Conservation (phyloP, 306 rosid genomes). For the Rosa multiflora region DNA sequence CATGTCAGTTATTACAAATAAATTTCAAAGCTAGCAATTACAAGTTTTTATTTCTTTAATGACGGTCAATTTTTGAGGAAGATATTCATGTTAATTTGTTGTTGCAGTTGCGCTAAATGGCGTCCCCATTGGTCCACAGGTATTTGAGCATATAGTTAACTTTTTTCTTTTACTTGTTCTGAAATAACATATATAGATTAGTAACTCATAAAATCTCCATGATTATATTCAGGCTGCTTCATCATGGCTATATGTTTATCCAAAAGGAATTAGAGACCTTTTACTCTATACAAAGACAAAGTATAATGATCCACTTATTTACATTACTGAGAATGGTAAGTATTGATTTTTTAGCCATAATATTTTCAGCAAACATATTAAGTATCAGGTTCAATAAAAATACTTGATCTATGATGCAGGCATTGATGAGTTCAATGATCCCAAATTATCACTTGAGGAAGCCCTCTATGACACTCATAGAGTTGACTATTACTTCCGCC, state of each 20-base stretch:
- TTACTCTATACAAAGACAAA: conserved; percentile 41
- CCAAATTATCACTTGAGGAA: conserved; percentile 33
- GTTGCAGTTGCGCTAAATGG: conserved; percentile 37
- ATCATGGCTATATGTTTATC: conserved; percentile 46
- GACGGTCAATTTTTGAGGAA: background rate
- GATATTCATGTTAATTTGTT: background rate
- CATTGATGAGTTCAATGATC: conserved; percentile 51
- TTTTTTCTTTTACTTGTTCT: background rate
- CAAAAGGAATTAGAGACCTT: conserved; percentile 47
- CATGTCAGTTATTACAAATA: conserved; percentile 26
- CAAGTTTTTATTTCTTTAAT: background rate
- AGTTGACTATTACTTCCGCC: conserved; percentile 42
- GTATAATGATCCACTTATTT: too few species aligned
- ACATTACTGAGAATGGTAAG: too few species aligned
- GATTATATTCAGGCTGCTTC: conserved; percentile 24
- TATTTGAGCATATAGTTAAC: background rate
- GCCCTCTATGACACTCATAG: conserved; percentile 36
- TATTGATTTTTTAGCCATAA: too few species aligned
- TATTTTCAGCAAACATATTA: too few species aligned
- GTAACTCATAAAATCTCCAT: background rate
- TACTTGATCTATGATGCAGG: conserved; percentile 28
- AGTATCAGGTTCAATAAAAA: too few species aligned
- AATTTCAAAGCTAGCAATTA: background rate
- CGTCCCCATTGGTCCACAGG: conserved; percentile 49
- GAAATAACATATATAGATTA: background rate